These are phyloP conservation scores for Tillandsia leiboldiana DNA, from an alignment of 176 grass and related monocot genomes.

Conservation along the genomic window DNA sequence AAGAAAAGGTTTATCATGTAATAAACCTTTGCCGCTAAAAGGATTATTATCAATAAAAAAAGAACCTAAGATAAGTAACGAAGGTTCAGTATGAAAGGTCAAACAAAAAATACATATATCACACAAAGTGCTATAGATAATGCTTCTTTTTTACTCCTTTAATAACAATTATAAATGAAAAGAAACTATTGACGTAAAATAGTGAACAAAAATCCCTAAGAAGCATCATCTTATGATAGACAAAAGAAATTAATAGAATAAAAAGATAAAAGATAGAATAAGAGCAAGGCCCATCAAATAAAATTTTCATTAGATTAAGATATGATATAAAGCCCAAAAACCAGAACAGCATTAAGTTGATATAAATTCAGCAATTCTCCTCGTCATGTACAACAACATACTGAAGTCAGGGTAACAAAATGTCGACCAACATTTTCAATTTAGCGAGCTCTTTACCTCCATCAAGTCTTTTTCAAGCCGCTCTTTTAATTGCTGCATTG, in stretches of 20 bases:
- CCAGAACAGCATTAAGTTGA: not conserved
- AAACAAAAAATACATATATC: no score
- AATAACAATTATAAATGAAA: not conserved
- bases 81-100: not conserved
- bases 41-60: not conserved
- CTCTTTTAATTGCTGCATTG: conserved; percentile 93
- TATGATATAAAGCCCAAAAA: not conserved
- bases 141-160: no score
- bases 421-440: not conserved
- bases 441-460: conserved; percentile 38
- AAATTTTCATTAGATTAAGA: not conserved
- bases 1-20: not conserved
- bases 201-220: not conserved
- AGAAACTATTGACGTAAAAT: no score
- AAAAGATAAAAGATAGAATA: not conserved
- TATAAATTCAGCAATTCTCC: not conserved
- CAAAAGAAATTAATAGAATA: not conserved
- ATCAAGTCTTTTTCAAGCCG: conserved; percentile 95
- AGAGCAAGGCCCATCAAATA: not conserved
- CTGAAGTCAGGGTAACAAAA: not conserved
- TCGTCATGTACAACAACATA: not conserved
- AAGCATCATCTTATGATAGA: not conserved
- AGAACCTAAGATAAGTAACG: not conserved
- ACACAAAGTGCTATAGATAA: no score
- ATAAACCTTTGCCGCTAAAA: not conserved